Evolutionary conservation across 306 rosid species (phyloP).

Genomic region (Castanea crenata): DNA sequence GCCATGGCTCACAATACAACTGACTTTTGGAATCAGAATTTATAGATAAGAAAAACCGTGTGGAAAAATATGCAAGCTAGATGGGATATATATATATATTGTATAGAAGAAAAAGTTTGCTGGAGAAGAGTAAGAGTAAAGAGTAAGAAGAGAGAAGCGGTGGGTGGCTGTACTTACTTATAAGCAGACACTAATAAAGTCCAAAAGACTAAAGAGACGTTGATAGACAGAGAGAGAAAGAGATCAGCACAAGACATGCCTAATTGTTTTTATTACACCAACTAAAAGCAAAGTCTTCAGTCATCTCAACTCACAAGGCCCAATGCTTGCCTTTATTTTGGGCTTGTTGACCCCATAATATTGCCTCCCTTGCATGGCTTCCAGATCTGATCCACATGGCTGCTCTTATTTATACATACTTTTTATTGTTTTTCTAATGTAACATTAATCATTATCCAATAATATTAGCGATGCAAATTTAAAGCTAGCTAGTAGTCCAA

Average conservation of each 20-base stretch:
- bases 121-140: no score
- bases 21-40: neutral
- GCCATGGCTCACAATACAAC: conserved; percentile 29
- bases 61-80: neutral
- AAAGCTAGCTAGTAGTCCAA: no score
- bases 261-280: neutral
- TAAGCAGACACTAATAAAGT: neutral
- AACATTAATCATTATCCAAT: no score
- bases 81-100: neutral
- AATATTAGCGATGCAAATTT: no score
- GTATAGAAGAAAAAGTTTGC: neutral
- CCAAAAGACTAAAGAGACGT: neutral
- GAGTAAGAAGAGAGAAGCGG: neutral
- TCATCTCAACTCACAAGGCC: neutral
- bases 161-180: conserved; percentile 23
- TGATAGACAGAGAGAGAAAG: neutral
- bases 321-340: neutral
- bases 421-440: neutral
- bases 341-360: neutral
- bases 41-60: conserved; percentile 7
- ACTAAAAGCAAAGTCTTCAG: conserved; percentile 22
- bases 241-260: conserved; percentile 34
- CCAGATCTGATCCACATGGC: neutral
- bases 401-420: neutral
- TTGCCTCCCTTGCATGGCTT: neutral